Base-by-base conservation (phyloP, 2,329 filamentous ascomycete genomes). In the Aureobasidium pullulans region DNA sequence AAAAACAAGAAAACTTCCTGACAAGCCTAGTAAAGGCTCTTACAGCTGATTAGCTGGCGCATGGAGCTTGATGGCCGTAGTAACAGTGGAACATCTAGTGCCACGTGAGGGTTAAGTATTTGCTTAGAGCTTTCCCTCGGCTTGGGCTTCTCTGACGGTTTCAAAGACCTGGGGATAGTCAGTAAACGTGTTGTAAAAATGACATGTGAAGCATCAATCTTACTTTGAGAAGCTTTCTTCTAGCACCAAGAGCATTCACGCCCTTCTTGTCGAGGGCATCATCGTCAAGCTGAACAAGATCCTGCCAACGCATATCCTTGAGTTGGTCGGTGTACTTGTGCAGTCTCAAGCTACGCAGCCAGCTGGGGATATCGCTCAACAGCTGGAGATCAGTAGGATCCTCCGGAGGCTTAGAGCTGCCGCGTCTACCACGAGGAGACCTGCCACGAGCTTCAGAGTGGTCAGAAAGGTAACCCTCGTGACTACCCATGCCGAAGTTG, bases 241-340 rank as follows among this genome's bases (percentile, higher is more conserved):
- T 82, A 16, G 94, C 94, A 67, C 94, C 94, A 60, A 97, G 82
- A 57, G 94, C 94, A 72, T 96, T 96, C 34, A 99, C 94, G 52
- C 94, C 94, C 56, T 90, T 87, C 29, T 90, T 89, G 76, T 97
- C 93, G 64, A 99, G 79, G 50, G 90, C 92, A 70, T 92, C 92
- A 66, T 99, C 94, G 68, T 96, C 90, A 66, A 99, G 79, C 73
- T 94, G 89, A 62, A 99, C 79, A 66, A 99, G 77, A 57, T 99
- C 94, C 31, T 87, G 89, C 94, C 94, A 99, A 69, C 94, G 91
- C 80, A 97, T 84, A 70, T 97, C 93, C 77, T 97, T 99, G 64
- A 99, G 77, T 67, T 97, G 95, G 66, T 99, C 94, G 9, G 94
- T 99, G 76, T 99, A 99, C 79, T 99, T 99, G 81, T 99, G 94